phyloP scores from a whole-genome alignment of 805 yeast species.

The Ogataea sp. region DNA sequence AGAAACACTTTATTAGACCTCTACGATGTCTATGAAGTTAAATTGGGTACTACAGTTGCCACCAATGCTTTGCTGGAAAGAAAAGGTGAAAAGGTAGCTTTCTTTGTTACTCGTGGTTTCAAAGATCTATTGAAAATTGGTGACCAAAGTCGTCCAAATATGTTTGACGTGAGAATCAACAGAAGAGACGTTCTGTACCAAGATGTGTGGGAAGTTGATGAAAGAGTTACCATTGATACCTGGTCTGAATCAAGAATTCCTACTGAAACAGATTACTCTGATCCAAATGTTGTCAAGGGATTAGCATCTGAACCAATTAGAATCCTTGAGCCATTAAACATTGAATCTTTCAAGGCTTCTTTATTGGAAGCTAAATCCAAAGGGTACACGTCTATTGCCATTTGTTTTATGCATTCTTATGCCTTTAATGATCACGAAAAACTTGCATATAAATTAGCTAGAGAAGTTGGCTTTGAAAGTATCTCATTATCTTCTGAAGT shows the following conservation, averaged over 20 bases:
- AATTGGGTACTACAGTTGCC: conserved; percentile 1
- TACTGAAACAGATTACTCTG: conserved; percentile 1
- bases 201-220: conserved; percentile 2
- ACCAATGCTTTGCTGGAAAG: conserved; percentile 1
- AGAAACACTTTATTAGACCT: not conserved
- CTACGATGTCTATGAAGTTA: not conserved
- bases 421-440: conserved; percentile 27
- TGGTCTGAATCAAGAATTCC: conserved; percentile 4
- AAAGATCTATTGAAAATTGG: conserved; percentile 17
- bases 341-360: conserved; percentile 9
- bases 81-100: conserved; percentile 1
- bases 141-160: conserved; percentile 12
- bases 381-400: conserved; percentile 21
- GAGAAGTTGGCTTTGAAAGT: conserved; percentile 31
- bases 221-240: conserved; percentile 8
- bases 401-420: conserved; percentile 28
- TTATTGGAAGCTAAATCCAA: conserved; percentile 8
- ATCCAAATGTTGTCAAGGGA: conserved; percentile 18
- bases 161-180: not conserved
- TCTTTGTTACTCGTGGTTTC: conserved; percentile 15
- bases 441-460: conserved; percentile 22
- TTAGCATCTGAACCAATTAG: conserved; percentile 28
- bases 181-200: conserved; percentile 1
- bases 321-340: conserved; percentile 24
- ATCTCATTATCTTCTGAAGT: conserved; percentile 23